Evolutionary conservation across 2,329 filamentous ascomycete genomes (phyloP).

Genomic region (Fusarium ambrosium): DNA sequence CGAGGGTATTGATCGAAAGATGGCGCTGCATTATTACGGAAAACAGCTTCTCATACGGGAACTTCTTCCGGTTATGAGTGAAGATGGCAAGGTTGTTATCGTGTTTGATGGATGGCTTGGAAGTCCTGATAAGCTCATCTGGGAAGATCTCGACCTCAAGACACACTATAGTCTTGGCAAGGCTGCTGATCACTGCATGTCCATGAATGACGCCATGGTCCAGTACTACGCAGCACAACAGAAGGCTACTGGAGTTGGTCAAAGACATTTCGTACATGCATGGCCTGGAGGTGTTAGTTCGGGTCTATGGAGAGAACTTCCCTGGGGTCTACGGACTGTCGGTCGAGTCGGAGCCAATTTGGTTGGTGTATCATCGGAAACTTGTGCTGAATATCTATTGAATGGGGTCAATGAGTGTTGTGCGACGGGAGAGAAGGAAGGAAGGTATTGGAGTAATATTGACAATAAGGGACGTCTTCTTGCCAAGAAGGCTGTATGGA

Average conservation of each 20-base stretch:
- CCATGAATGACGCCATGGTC: constrained; percentile 57
- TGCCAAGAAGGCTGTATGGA: constrained; percentile 47
- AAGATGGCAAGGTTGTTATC: constrained; percentile 55
- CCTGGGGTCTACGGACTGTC: constrained; percentile 46
- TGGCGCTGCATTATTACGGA: constrained; percentile 62
- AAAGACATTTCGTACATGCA: constrained; percentile 56
- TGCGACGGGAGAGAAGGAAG: constrained; percentile 30
- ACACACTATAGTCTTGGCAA: constrained; percentile 49
- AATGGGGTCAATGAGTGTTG: constrained; percentile 33
- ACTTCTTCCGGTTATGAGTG: constrained; percentile 54
- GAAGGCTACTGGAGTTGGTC: background rate
- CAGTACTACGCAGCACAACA: constrained; percentile 51
- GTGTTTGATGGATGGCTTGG: constrained; percentile 53
- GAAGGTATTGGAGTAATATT: constrained; percentile 47
- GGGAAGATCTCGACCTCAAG: constrained; percentile 58
- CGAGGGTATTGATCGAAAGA: constrained; percentile 61
- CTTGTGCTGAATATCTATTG: constrained; percentile 48
- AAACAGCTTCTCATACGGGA: constrained; percentile 59
- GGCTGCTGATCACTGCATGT: constrained; percentile 54
- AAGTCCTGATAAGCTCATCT: constrained; percentile 51
- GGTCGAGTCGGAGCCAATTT: constrained; percentile 27
- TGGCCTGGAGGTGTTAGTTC: constrained; percentile 57
- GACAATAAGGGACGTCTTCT: constrained; percentile 48
- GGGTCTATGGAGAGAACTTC: constrained; percentile 47
- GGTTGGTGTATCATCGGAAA: constrained; percentile 44